Base-by-base conservation (phyloP, 768 basidiomycete genomes). In the Saitozyma sp. region DNA sequence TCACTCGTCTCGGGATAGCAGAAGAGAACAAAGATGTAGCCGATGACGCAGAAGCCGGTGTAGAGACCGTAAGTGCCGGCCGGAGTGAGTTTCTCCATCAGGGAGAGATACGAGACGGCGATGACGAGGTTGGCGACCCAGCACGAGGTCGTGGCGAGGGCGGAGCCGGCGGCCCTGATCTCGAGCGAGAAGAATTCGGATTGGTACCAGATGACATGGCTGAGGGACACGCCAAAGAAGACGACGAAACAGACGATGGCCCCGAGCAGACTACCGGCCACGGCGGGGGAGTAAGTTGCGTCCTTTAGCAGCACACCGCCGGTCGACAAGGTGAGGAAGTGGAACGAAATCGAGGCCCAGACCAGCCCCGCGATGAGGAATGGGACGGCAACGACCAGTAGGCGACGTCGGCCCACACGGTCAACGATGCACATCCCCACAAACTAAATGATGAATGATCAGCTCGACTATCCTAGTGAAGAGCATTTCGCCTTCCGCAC, bases 161-260 rank as follows among this genome's bases (percentile, higher is more conserved):
- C 64, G 1, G 63, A 61, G 6, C 63, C 67, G 29, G 54, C 53
- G 6, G 55, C 63, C 41, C 67, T 50, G 29, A 68, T 65, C 55
- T 68, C 67, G n/a, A 68, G 58, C 5, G 63, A 56, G 20, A 65
- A 20, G 54, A 65, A 59, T 48, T 65, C 67, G 37, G 60, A 58
- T 50, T 55, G 54, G 52, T 65, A 62, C 67, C 67, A 68, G 46
- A 37, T 43, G 37, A 68, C 40, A 56, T 59, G 56, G 41, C 39
- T 50, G 48, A 54, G 54, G 19, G 59, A 40, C 39, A 60, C 45
- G 9, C 59, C 67, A 43, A 49, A 68, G 14, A 46, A 55, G n/a
- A 60, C 45, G 17, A 61, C 58, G 57, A 62, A 68, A 5, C 62
- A 11, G 19, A 63, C 64, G 37, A 65, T 65, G 14, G 29, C 56